Evolutionary conservation across 2,329 filamentous ascomycete genomes (phyloP), one percentile per base, ranked within the genome.

Genomic region (Clonostachys byssicola): DNA sequence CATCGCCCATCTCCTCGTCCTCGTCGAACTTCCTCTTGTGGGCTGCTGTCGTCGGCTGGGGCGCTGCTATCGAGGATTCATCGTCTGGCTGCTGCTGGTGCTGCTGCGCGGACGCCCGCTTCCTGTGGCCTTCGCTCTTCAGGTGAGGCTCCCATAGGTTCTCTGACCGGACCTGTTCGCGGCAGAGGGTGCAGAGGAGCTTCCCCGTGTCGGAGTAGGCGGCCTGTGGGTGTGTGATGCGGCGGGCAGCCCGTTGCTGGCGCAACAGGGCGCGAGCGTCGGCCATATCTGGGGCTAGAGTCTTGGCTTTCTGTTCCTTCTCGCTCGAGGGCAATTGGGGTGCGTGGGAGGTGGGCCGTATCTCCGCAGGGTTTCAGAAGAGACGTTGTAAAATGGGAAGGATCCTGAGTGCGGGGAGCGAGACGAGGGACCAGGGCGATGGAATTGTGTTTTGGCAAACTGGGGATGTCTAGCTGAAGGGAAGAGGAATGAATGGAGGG

Each of bases 261-360:
- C 88, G 87, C 49, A 95, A 78, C 43, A 95, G 80, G 35, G 88
- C 81, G 57, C 90, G 86, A 23, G 89, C 85, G 65, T 95, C 89
- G 55, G 88, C 77, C 88, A 94, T 92, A 53, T 13, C 36, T 39
- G 36, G 36, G 12, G 17, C 36, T 39, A n/a, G 8, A 30, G 23
- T 9, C 23, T 30, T 30, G 23, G 23, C 23, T 30, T 30, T 30
- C 23, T 30, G 23, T 30, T 30, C 23, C 23, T 30, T 30, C 23
- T 30, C 23, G 23, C 23, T 30, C 23, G 23, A 30, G 23, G 23
- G 23, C 23, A 30, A 30, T 30, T 30, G 23, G 23, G 23, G 23
- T 30, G 23, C 23, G 23, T 30, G 23, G 23, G 23, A 9, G 8
- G 23, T 30, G 23, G 23, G 23, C 23, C 23, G 23, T 30, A 30